These are phyloP conservation scores for Coriaria nepalensis DNA, from an alignment of 306 rosid species.

Conservation along the genomic window DNA sequence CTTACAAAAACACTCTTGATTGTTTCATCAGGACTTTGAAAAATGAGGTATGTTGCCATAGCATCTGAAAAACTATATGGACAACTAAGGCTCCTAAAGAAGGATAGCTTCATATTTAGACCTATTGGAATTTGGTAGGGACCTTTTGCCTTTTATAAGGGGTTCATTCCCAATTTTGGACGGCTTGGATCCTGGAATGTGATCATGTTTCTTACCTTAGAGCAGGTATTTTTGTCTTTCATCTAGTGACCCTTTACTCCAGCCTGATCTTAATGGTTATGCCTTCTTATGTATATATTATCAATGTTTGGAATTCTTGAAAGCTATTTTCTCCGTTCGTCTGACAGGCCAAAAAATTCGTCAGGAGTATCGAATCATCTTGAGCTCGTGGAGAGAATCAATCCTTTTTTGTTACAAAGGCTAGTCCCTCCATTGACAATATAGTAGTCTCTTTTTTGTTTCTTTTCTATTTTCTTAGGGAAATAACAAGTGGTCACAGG, in stretches of 20 bases:
- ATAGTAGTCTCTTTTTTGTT: no score
- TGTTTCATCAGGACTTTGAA: conserved; percentile 79
- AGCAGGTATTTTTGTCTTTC: conserved; percentile 51
- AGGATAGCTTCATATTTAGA: neutral
- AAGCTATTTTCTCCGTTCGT: no score
- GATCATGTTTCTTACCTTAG: conserved; percentile 91
- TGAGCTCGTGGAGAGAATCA: conserved; percentile 15
- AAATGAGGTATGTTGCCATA: conserved; percentile 56
- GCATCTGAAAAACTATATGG: conserved; percentile 1
- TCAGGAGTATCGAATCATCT: conserved; percentile 42
- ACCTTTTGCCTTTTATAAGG: conserved; percentile 85
- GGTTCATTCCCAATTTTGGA: conserved; percentile 85
- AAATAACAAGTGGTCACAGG: no score
- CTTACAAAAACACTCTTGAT: conserved; percentile 82
- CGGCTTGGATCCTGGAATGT: conserved; percentile 98
- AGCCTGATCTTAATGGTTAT: conserved; percentile 1
- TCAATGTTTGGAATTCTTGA: conserved; percentile 4
- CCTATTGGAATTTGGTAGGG: conserved; percentile 47
- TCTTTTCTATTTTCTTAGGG: no score
- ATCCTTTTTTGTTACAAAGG: neutral
- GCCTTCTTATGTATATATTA: conserved; percentile 4
- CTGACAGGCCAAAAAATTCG: conserved; percentile 52
- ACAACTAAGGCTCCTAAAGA: neutral
- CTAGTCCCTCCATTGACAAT: no score
- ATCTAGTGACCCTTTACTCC: neutral